Conservation (phyloP, 129 eudicot genomes). For the Escallonia rubra region DNA sequence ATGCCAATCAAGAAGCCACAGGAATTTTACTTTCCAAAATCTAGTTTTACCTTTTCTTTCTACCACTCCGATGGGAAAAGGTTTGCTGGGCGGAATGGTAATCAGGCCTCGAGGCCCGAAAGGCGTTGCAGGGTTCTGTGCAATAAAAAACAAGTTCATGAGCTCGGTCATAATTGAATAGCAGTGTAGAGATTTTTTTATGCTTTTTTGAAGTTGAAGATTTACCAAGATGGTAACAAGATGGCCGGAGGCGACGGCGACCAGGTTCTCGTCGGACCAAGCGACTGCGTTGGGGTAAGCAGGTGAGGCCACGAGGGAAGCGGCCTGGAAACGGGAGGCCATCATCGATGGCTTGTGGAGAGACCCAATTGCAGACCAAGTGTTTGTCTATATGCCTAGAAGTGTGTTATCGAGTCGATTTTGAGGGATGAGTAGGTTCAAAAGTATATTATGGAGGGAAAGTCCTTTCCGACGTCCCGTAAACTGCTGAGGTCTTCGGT, state of each 20-base stretch:
- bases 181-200: too few species aligned
- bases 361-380: background rate
- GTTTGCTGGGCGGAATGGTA: constrained; percentile 41
- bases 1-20: background rate
- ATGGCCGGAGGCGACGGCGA: constrained; percentile 79
- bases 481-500: too few species aligned
- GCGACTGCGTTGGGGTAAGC: constrained; percentile 68
- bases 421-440: background rate
- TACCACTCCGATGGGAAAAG: constrained; percentile 58
- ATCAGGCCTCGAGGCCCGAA: constrained; percentile 73
- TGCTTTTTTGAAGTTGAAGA: too few species aligned
- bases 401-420: background rate
- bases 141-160: background rate
- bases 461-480: background rate
- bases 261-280: constrained; percentile 85
- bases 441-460: background rate
- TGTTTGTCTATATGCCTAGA: background rate
- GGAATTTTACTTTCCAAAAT: too few species aligned
- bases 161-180: too few species aligned
- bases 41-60: constrained; percentile 43
- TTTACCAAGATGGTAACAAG: constrained; percentile 69
- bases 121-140: constrained; percentile 62
- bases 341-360: constrained; percentile 12
- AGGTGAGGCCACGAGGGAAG: constrained; percentile 65
- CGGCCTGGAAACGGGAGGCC: constrained; percentile 68